A percentile compares a stretch with the other conserved stretches of the same genome.
Evolutionary conservation across 2,329 filamentous ascomycete genomes (phyloP).

Genomic region (Rutstroemia sp.): DNA sequence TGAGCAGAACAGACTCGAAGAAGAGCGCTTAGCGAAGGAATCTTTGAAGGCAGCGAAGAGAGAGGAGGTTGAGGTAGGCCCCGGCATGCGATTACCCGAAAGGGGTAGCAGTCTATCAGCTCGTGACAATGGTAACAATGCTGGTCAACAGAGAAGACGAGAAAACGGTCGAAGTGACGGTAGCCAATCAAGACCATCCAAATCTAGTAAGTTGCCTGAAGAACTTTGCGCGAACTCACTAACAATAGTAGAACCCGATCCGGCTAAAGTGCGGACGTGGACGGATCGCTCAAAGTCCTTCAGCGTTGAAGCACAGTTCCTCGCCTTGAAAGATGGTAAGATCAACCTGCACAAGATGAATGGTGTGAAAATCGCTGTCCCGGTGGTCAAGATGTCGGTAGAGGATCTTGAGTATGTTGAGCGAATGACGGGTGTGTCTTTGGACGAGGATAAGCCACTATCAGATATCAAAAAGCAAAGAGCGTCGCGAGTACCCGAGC

Average conservation of each 20-base stretch:
- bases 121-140: slow-evolving; percentile 59
- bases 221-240: slow-evolving; percentile 8
- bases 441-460: slow-evolving; percentile 87
- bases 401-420: slow-evolving; percentile 96
- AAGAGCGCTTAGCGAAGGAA: slow-evolving; percentile 76
- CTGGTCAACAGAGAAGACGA: slow-evolving; percentile 64
- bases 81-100: slow-evolving; percentile 66
- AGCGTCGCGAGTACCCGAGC: slow-evolving; percentile 16
- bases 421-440: slow-evolving; percentile 72
- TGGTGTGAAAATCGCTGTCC: slow-evolving; percentile 96
- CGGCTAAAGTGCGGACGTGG: slow-evolving; percentile 80
- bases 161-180: slow-evolving; percentile 57
- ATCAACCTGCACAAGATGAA: slow-evolving; percentile 98
- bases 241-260: slow-evolving; percentile 62
- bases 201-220: slow-evolving; percentile 56
- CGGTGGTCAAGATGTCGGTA: slow-evolving; percentile 89
- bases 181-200: slow-evolving; percentile 45
- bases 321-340: slow-evolving; percentile 90
- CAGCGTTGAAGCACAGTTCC: slow-evolving; percentile 93
- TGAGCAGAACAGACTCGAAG: slow-evolving; percentile 72
- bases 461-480: slow-evolving; percentile 62
- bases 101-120: slow-evolving; percentile 71
- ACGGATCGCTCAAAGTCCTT: slow-evolving; percentile 93
- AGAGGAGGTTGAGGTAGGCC: slow-evolving; percentile 68
- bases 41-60: slow-evolving; percentile 55